Base-by-base conservation (phyloP, 2,329 filamentous ascomycete species). In the Neopestalotiopsis sp. region DNA sequence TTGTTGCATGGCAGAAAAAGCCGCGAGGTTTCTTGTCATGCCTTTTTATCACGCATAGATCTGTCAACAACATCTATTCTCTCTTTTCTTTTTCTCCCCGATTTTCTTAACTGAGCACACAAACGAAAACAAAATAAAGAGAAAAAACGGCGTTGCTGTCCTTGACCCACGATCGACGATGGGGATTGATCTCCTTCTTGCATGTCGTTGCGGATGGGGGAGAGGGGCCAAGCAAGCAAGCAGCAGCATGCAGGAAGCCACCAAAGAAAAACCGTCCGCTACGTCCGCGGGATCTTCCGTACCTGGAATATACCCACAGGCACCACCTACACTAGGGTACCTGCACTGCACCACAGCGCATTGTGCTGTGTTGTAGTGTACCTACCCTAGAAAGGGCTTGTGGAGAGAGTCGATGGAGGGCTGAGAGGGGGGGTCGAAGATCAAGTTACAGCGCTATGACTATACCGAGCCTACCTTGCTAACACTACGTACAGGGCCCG, bases 401-500 rank as follows among this genome's bases (percentile, higher is more conserved):
- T 62, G 59, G 59, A 62, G 59, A 38, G 34, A 28, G 45, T 53
- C 59, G 12, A n/a, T 34, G 34, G 17, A 30, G n/a, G 57, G 57
- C 7, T 14, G 20, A 10, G 57, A 24, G 57, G 24, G 24, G 24
- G 24, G 24, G 24, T 28, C 24, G 24, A 34, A 62, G 59, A 62
- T 13, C 32, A 12, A 62, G 30, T 40, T 24, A 62, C 59, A 62
- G 59, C 59, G 59, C 59, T 62, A 62, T 62, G 59, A 62, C 59
- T 62, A 42, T 62, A 34, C 34, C 34, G 34, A 38, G 34, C 34
- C 34, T 10, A 10, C 34, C 34, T 10, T 38, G 34, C 34, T 10
- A 7, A 38, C 34, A 38, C 34, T 38, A 38, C 34, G 13, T 62
- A n/a, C 59, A 62, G 59, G 59, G 59, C 34, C 28, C 40, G 24